Evolutionary conservation across 371 early-diverging fungal genomes (phyloP).

Genomic region (Lichtheimia ornata): DNA sequence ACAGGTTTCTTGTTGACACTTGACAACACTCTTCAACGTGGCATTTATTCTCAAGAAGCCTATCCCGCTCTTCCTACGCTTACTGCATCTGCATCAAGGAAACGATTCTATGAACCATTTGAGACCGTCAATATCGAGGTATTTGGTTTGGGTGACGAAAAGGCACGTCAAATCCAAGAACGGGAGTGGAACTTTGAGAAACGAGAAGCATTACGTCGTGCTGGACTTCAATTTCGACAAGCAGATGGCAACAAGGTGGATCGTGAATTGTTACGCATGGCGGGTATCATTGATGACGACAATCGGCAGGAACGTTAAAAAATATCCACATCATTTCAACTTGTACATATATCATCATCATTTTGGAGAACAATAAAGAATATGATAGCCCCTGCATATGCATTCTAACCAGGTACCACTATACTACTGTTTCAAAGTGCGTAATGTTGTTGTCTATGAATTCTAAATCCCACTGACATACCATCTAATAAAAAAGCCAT

Average conservation of each 20-base stretch:
- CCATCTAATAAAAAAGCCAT: not conserved
- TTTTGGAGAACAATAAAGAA: not conserved
- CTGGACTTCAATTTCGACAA: constrained; percentile 47
- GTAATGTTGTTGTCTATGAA: not conserved
- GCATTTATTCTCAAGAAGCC: constrained; percentile 43
- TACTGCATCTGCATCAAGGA: constrained; percentile 13
- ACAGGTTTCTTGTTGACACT: constrained; percentile 28
- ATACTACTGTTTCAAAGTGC: not conserved
- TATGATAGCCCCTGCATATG: not conserved
- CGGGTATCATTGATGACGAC: constrained; percentile 46
- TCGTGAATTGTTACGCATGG: constrained; percentile 47
- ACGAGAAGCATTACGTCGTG: constrained; percentile 48
- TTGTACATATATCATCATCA: not conserved
- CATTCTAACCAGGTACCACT: no score
- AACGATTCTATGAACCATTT: constrained; percentile 30
- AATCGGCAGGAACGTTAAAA: constrained; percentile 11
- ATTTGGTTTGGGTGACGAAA: constrained; percentile 58
- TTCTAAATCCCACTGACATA: constrained; percentile 8
- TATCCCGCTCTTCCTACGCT: constrained; percentile 40
- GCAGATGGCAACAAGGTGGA: constrained; percentile 42
- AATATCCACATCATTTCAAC: no score
- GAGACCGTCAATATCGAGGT: constrained; percentile 62
- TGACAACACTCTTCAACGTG: constrained; percentile 52
- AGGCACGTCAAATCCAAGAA: constrained; percentile 41
- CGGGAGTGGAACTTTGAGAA: constrained; percentile 64